A percentile compares a stretch with the other conserved stretches of the same genome.
Evolutionary conservation across 352 stramenopile genomes (phyloP).

Genomic region (Sclerospora graminicola): DNA sequence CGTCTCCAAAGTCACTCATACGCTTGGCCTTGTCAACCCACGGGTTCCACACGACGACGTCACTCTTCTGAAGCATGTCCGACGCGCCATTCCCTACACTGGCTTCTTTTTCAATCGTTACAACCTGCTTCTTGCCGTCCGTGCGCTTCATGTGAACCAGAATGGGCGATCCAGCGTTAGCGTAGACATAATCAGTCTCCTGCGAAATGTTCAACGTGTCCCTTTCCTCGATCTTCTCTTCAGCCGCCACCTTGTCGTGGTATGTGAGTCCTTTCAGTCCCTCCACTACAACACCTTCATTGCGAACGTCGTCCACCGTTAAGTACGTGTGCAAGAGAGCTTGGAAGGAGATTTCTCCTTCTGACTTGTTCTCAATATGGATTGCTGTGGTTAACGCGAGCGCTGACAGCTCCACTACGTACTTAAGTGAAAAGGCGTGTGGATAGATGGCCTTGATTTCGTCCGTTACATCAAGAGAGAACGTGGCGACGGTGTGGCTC

Average conservation of each 20-base stretch:
- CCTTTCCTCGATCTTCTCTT: slow-evolving; percentile 45
- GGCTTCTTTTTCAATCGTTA: slow-evolving; percentile 67
- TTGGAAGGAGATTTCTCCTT: slow-evolving; percentile 85
- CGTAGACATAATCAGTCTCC: slow-evolving; percentile 87
- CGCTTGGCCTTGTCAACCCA: slow-evolving; percentile 88
- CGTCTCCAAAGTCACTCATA: slow-evolving; percentile 92
- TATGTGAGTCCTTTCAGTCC: slow-evolving; percentile 83
- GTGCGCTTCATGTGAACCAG: slow-evolving; percentile 54
- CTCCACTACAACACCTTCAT: slow-evolving; percentile 48
- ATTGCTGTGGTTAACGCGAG: slow-evolving; percentile 81
- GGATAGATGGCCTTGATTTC: slow-evolving; percentile 50
- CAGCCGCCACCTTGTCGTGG: slow-evolving; percentile 82
- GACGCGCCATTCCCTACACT: slow-evolving; percentile 37
- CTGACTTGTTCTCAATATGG: slow-evolving; percentile 85
- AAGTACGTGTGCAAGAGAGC: slow-evolving; percentile 93
- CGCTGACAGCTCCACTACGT: slow-evolving; percentile 80
- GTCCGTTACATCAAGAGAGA: slow-evolving; percentile 35
- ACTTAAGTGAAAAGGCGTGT: slow-evolving; percentile 73
- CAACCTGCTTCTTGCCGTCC: slow-evolving; percentile 37
- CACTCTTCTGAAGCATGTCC: slow-evolving; percentile 28
- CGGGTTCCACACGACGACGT: slow-evolving; percentile 93
- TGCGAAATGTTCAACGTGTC: slow-evolving; percentile 53
- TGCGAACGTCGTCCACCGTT: slow-evolving; percentile 63
- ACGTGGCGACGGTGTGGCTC: slow-evolving; percentile 49
- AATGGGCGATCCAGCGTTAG: slow-evolving; percentile 50